These are phyloP conservation scores for Epichloe scottii DNA, from an alignment of 2,329 filamentous ascomycete genomes.

Conservation along the genomic window DNA sequence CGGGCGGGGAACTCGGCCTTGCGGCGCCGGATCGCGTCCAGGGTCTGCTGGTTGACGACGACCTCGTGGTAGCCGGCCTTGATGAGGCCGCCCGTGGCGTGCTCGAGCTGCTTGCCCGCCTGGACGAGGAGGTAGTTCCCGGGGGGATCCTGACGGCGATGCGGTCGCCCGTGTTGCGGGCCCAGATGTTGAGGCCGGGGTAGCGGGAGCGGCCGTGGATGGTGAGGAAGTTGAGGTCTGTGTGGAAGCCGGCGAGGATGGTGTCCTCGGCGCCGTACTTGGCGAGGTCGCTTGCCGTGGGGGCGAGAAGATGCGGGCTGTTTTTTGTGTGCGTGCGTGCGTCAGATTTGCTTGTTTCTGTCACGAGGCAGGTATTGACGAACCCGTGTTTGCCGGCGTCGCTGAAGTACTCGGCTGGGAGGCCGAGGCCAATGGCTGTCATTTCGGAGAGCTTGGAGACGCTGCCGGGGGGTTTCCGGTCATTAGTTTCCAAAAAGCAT, in stretches of 20 bases:
- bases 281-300: conserved; percentile 44
- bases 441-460: conserved; percentile 46
- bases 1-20: conserved; percentile 29
- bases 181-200: conserved; percentile 50
- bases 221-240: conserved; percentile 52
- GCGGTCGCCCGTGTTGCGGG: conserved; percentile 46
- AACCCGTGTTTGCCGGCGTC: conserved; percentile 44
- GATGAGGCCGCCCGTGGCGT: conserved; percentile 46
- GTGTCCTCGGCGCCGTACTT: conserved; percentile 42
- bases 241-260: conserved; percentile 51
- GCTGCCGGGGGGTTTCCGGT: conserved; percentile 14
- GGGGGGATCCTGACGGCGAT: conserved; percentile 48
- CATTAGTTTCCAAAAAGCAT: no score
- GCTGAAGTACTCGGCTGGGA: conserved; percentile 39
- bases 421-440: conserved; percentile 42
- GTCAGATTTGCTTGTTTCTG: background rate
- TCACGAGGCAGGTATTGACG: conserved; percentile 1
- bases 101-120: conserved; percentile 50
- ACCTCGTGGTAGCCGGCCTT: conserved; percentile 53
- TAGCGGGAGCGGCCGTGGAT: conserved; percentile 52
- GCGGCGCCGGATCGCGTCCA: conserved; percentile 33
- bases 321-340: background rate
- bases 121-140: conserved; percentile 48
- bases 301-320: conserved; percentile 48
- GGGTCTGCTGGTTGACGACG: conserved; percentile 40